A percentile compares a stretch with the other conserved stretches of the same genome.
Evolutionary conservation across 345 rosid species (phyloP).

Genomic region (Lagerstroemia speciosa): DNA sequence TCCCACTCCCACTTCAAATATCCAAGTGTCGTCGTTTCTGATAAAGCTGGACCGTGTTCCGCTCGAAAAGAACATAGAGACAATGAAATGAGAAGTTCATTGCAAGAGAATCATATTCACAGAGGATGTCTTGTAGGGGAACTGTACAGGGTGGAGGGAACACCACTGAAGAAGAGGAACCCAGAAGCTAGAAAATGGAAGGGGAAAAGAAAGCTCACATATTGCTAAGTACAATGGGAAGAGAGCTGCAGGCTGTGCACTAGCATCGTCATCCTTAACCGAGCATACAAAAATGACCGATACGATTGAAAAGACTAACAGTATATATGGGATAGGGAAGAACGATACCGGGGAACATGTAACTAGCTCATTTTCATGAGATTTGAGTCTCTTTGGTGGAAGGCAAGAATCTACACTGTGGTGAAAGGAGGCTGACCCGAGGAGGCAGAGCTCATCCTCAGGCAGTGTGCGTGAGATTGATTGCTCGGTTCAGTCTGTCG

Average conservation of each 20-base stretch:
- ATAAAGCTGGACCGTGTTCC: background rate
- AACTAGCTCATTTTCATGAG: constrained; percentile 17
- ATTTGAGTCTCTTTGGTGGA: constrained; percentile 10
- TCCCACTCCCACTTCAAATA: no score
- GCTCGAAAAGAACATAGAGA: no score
- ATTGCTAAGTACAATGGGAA: background rate
- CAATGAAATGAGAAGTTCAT: no score
- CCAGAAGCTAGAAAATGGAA: background rate
- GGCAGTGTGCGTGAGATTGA: constrained; percentile 80
- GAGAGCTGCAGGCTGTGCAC: background rate
- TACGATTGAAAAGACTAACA: background rate
- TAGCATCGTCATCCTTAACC: background rate
- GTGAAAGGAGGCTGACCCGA: background rate
- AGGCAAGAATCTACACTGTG: constrained; percentile 33
- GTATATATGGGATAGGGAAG: no score
- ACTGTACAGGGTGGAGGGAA: no score
- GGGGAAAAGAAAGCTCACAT: background rate
- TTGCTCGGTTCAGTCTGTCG: constrained; percentile 57
- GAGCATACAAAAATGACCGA: constrained; percentile 11
- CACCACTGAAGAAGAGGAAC: background rate
- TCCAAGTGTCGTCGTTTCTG: background rate
- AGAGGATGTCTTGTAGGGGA: no score
- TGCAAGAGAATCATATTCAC: no score
- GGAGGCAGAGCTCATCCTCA: constrained; percentile 19
- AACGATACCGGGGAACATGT: background rate